Conservation (phyloP, 2,329 filamentous ascomycete species). For the Alternaria alternata region DNA sequence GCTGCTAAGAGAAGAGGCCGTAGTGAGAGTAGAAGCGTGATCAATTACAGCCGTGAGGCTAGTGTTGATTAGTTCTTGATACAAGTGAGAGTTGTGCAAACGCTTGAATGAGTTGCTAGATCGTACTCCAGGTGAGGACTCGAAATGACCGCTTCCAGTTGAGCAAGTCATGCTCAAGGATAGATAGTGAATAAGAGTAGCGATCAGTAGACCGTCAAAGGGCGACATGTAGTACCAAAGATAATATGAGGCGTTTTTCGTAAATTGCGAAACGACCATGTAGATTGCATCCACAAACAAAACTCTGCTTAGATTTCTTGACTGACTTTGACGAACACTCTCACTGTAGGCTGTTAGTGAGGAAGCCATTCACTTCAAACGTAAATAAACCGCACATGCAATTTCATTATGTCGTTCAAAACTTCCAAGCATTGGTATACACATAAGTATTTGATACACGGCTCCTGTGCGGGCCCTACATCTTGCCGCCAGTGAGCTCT, state of each 20-base stretch:
- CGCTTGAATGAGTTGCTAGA: background rate
- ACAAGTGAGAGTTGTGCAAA: background rate
- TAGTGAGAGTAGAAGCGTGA: too few species aligned
- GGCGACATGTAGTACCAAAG: background rate
- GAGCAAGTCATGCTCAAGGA: background rate
- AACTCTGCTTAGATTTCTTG: background rate
- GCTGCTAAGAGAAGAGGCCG: background rate
- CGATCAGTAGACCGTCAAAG: background rate
- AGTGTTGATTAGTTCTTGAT: background rate
- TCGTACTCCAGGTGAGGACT: background rate
- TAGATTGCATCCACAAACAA: background rate
- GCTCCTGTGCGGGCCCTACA: conserved; percentile 27
- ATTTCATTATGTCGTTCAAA: background rate
- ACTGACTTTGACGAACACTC: background rate
- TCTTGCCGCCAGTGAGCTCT: conserved; percentile 72
- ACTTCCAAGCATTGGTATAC: background rate
- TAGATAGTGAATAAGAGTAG: background rate
- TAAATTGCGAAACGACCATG: background rate
- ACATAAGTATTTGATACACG: conserved; percentile 1
- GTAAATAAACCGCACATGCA: background rate
- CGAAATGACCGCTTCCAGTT: background rate
- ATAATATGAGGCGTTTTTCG: background rate
- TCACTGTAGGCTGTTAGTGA: background rate
- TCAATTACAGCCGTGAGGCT: background rate
- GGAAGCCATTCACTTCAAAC: background rate